A percentile compares a stretch with the other conserved stretches of the same genome.
phyloP scores from a whole-genome alignment of 192 early-diverging fungal genomes.

The Mortierella hygrophila region DNA sequence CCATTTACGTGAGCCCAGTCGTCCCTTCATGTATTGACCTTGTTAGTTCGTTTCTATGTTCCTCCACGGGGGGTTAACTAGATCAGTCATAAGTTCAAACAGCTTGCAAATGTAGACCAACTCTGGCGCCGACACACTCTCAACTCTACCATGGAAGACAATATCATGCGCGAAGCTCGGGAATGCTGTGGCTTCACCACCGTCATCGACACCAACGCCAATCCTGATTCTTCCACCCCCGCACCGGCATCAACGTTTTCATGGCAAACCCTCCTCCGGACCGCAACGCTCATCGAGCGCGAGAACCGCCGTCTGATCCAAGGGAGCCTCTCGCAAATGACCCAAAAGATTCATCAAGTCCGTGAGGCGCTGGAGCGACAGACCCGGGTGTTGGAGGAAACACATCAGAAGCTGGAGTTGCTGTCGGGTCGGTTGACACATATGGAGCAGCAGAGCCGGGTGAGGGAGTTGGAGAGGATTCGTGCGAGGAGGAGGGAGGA shows the following conservation, averaged over 20 bases:
- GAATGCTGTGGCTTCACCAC: neutral
- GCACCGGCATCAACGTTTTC: neutral
- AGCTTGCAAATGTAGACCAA: slow-evolving; percentile 45
- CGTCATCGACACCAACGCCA: neutral
- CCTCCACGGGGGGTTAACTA: neutral
- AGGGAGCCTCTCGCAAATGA: slow-evolving; percentile 23
- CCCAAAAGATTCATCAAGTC: slow-evolving; percentile 31
- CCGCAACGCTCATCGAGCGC: slow-evolving; percentile 36
- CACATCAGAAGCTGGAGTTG: slow-evolving; percentile 20
- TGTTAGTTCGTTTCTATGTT: neutral
- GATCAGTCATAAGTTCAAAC: slow-evolving; percentile 21
- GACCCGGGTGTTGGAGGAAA: slow-evolving; percentile 32
- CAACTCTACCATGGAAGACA: neutral
- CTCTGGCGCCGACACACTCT: slow-evolving; percentile 21
- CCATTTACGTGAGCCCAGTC: neutral
- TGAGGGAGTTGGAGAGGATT: slow-evolving; percentile 21
- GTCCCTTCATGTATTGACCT: neutral
- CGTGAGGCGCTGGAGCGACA: slow-evolving; percentile 31
- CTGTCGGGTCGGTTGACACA: slow-evolving; percentile 27
- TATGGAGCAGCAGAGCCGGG: slow-evolving; percentile 33
- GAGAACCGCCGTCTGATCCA: slow-evolving; percentile 28
- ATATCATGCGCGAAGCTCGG: slow-evolving; percentile 20
- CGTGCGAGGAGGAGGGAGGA: slow-evolving; percentile 13
- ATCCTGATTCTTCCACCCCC: too few species aligned
- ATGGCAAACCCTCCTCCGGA: neutral